Base-by-base conservation (phyloP, 371 early-diverging fungal genomes). In the Blakeslea trispora region DNA sequence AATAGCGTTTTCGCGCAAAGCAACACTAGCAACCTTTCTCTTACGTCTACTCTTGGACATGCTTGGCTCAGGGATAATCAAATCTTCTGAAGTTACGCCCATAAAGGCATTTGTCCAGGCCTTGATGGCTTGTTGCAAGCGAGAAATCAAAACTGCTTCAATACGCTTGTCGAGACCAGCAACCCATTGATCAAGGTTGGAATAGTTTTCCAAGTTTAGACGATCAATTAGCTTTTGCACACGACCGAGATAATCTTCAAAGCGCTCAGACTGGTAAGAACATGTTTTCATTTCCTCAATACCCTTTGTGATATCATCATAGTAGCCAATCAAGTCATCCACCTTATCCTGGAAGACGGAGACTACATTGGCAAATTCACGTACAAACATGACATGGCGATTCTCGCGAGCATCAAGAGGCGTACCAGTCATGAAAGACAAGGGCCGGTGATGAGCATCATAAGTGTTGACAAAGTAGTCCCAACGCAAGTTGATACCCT, bases 271-370 rank as follows among this genome's bases (percentile, higher is more conserved):
- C 31, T 84, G 75, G 60, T 89, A 99, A 9, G 88, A 71, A 63
- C 96, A 96, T 7, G 74, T 77, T 42, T 88, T 82, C 63, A 99
- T 86, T 73, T 94, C 92, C 15, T 90, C 90, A 31, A 96, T 80
- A 21, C 84, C 69, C 35, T 77, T 72, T 35, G 85, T 81, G 50
- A 97, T 92, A 35, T 92, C 91, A 48, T 90, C 92, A 63, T 91
- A 85, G 45, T 91, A 86, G 13, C 82, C 65, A 41, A 97, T 88
- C 45, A 95, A 82, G 0, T 86, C 68, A 61, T 90, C 92, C 5
- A 92, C 91, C 72, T 98, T 98, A 62, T 97, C 96, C 69, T 97
- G 97, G 81, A 96, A 96, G n/a, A 89, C 76, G 17, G 91, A 87
- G 3, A 98, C 94, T 0, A 86, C 86, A 22, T 84, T 82, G 1